Evolutionary conservation across 1,284 basidiomycete genomes (phyloP).

Genomic region (Clitocybe nebularis): DNA sequence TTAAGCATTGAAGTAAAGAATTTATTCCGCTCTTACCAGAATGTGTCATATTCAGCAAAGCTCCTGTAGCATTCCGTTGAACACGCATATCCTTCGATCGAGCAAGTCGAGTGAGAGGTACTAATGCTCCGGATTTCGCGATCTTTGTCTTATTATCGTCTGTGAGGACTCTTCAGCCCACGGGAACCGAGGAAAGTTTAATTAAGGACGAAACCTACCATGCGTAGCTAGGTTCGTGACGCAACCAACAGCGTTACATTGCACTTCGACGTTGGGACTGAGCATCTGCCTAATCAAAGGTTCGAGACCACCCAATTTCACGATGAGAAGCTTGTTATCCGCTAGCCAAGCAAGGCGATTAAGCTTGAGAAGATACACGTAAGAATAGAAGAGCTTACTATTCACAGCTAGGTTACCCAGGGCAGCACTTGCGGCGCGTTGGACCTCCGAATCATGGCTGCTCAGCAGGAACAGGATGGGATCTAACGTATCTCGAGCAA

Average conservation of each 20-base stretch:
- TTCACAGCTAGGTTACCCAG: constrained; percentile 98
- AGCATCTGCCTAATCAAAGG: constrained; percentile 99
- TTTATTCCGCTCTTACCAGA: constrained; percentile 63
- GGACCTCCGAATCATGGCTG: constrained; percentile 98
- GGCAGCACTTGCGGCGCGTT: constrained; percentile 97
- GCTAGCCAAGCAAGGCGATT: constrained; percentile 56
- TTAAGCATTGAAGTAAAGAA: constrained; percentile 7
- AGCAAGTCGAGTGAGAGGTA: constrained; percentile 93
- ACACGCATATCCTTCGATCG: constrained; percentile 99
- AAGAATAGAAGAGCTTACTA: constrained; percentile 54
- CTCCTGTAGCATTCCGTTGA: constrained; percentile 97
- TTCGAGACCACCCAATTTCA: constrained; percentile 96
- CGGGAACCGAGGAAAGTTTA: constrained; percentile 11
- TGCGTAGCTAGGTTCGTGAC: constrained; percentile 99
- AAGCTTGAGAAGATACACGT: constrained; percentile 17
- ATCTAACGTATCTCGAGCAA: constrained; percentile 96
- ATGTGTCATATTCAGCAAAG: constrained; percentile 99
- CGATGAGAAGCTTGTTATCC: constrained; percentile 98
- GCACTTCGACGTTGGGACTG: constrained; percentile 98
- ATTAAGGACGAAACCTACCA: constrained; percentile 62
- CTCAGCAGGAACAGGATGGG: constrained; percentile 97
- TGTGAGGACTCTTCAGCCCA: constrained; percentile 24
- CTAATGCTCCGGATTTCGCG: constrained; percentile 96
- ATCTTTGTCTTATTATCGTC: constrained; percentile 99
- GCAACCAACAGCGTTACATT: constrained; percentile 99